Evolutionary conservation across 768 basidiomycete species (phyloP).

Genomic region (Psilocybe cyanescens): DNA sequence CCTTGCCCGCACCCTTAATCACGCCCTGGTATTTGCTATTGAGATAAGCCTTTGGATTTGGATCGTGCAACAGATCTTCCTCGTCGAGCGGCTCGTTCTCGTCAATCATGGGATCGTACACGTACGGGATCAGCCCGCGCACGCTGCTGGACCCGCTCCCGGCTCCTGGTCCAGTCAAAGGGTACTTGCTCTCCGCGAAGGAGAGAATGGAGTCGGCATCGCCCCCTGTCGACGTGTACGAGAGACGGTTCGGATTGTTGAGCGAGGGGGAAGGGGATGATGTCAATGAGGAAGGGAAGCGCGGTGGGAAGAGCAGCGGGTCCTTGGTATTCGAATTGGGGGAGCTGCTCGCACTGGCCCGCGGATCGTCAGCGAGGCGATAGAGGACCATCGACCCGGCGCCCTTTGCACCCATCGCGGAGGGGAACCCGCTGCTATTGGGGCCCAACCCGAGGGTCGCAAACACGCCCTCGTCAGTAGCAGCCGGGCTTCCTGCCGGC

Average conservation of each 20-base stretch:
- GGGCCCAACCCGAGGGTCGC: constrained; percentile 14
- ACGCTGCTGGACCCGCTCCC: constrained; percentile 14
- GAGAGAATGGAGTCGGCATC: constrained; percentile 50
- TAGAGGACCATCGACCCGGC: constrained; percentile 61
- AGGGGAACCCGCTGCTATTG: constrained; percentile 15
- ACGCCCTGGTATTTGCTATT: background rate
- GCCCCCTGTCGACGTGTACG: constrained; percentile 33
- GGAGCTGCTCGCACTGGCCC: background rate
- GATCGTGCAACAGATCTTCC: constrained; percentile 80
- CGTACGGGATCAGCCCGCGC: constrained; percentile 64
- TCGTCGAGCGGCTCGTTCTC: constrained; percentile 61
- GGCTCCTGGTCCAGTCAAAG: constrained; percentile 23
- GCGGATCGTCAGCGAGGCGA: constrained; percentile 50
- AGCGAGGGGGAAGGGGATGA: constrained; percentile 36
- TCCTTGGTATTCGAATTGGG: no score
- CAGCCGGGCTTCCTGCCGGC: background rate
- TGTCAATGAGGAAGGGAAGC: background rate
- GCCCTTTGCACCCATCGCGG: constrained; percentile 7
- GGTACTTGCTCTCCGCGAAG: constrained; percentile 72
- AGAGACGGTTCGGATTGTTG: constrained; percentile 13
- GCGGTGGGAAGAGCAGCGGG: constrained; percentile 8
- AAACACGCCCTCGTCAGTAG: constrained; percentile 11
- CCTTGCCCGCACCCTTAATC: background rate
- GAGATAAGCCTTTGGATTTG: constrained; percentile 31
- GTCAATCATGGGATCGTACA: constrained; percentile 68